Evolutionary conservation across 2,329 filamentous ascomycete genomes (phyloP), one percentile per base, ranked within the genome.

Genomic region (Xenoacremonium recifei): DNA sequence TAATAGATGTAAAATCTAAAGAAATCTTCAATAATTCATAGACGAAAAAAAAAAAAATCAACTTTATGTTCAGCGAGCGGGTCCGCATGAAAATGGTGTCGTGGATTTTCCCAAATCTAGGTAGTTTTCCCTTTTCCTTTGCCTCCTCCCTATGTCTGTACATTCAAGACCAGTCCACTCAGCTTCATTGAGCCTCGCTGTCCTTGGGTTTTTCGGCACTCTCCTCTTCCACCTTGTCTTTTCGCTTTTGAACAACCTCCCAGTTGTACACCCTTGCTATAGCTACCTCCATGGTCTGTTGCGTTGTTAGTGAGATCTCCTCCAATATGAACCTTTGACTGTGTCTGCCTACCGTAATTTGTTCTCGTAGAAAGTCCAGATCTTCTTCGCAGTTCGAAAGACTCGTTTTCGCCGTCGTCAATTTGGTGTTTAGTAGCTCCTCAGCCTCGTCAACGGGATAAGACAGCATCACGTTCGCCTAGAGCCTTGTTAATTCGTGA

Each of bases 181-280:
- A 20, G 17, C 55, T 51, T 39, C 55, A 42, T 32, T 57, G 51
- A 49, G 66, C 61, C 37, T 64, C 61, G 21, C 62, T 60, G 23
- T 66, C 68, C 48, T 71, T 69, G 33, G 59, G 60, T 35, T 67
- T 66, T 45, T 67, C 61, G 10, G 10, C 10, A 27, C 13, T 13
- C 38, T 72, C 82, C 49, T 82, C 79, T 29, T 85, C 83, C 4
- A 70, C 75, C 66, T 90, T 93, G 47, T 96, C 90, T 73, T 96
- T 96, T 55, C 93, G 78, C 69, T 95, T 89, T 73, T 96, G 88
- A 32, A 92, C 89, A 4, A 99, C 90, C 60, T 99, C 93, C 92
- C 93, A 97, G 68, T 99, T 99, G 69, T 99, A 97, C n/a, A 99
- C 91, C 51, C 93, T 79, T 17, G 93, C 93, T 30, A 92, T 90